These are phyloP conservation scores for Lolium multiflorum DNA, from an alignment of 176 grass and related monocot species.

Conservation along the genomic window DNA sequence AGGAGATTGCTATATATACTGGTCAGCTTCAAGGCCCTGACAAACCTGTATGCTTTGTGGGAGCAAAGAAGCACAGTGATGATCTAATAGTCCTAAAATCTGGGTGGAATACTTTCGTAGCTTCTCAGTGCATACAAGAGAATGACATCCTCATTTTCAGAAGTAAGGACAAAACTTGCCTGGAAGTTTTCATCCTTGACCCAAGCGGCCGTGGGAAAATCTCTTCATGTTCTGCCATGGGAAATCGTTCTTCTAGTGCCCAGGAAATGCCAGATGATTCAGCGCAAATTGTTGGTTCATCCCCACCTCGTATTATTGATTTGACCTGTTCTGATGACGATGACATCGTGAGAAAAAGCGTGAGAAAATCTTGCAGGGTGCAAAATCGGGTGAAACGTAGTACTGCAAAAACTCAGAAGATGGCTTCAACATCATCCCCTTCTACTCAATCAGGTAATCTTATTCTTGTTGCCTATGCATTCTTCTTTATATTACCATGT, in stretches of 20 bases:
- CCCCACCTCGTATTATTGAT: neutral
- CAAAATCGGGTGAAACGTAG: neutral
- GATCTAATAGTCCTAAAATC: neutral
- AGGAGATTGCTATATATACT: neutral
- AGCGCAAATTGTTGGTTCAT: neutral
- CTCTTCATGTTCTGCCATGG: neutral
- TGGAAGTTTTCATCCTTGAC: slow-evolving; percentile 24
- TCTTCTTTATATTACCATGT: neutral
- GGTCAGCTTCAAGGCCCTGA: slow-evolving; percentile 1
- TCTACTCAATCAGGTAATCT: neutral
- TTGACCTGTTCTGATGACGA: neutral
- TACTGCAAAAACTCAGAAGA: neutral
- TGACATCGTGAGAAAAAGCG: neutral
- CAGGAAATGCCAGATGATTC: neutral
- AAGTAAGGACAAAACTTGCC: neutral
- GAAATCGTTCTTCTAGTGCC: neutral
- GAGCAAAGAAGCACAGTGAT: neutral
- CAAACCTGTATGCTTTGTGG: neutral
- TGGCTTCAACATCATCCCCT: neutral
- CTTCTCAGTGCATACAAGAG: neutral
- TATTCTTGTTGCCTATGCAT: neutral
- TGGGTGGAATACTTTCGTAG: neutral
- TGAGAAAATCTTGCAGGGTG: neutral
- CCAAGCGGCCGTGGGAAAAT: neutral
- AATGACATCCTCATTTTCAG: slow-evolving; percentile 16